These are phyloP conservation scores for Neonectria coccinea DNA, from an alignment of 2,329 filamentous ascomycete genomes.

Conservation along the genomic window DNA sequence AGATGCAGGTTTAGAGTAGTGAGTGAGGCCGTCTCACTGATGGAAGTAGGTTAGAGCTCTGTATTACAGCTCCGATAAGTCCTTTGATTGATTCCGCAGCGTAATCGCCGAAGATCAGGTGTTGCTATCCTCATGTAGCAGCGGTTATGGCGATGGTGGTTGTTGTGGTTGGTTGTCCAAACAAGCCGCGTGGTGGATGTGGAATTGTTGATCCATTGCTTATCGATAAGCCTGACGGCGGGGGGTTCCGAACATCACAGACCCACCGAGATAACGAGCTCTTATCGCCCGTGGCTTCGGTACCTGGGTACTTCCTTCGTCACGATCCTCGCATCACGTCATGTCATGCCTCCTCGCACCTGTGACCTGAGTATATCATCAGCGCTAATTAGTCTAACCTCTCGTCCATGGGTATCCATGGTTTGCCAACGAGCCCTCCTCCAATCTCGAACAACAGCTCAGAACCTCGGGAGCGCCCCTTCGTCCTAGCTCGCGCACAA, in stretches of 20 bases:
- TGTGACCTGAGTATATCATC: neutral
- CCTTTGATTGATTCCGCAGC: neutral
- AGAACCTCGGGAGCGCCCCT: slow-evolving; percentile 13
- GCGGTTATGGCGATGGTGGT: neutral
- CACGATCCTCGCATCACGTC: neutral
- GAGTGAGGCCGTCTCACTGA: neutral
- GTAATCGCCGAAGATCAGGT: neutral
- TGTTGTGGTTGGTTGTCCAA: neutral
- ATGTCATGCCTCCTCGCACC: slow-evolving; percentile 13
- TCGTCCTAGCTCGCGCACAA: slow-evolving; percentile 16
- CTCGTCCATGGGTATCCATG: slow-evolving; percentile 26
- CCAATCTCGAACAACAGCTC: slow-evolving; percentile 10
- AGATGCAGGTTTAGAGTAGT: neutral
- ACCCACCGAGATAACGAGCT: slow-evolving; percentile 2
- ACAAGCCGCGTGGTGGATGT: neutral
- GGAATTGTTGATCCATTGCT: neutral
- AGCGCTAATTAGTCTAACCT: slow-evolving; percentile 3
- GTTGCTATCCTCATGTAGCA: neutral
- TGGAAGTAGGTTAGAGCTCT: too few species aligned
- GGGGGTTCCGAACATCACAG: neutral
- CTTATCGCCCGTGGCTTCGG: neutral
- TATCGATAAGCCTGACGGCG: neutral
- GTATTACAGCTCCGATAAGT: neutral
- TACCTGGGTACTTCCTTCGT: neutral
- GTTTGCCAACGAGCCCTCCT: neutral